Percentiles rank a stretch among this genome's conserved stretches.
phyloP scores from a whole-genome alignment of 495 filamentous ascomycete species.

The Penicillium ochrochloron region DNA sequence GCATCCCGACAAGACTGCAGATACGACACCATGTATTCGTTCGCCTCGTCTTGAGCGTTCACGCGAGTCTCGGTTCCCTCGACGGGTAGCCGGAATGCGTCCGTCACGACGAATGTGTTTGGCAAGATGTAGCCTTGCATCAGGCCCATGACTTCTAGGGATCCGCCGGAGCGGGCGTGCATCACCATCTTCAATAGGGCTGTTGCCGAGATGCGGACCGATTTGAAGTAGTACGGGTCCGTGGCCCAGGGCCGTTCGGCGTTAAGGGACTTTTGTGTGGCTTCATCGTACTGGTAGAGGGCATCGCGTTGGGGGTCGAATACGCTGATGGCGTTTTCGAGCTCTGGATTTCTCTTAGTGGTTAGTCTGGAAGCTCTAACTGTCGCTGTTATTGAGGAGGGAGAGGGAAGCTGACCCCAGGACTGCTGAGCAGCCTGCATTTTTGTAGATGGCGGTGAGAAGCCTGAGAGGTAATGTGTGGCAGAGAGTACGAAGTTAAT shows the following conservation, averaged over 20 bases:
- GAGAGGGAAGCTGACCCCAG: slow-evolving; percentile 55
- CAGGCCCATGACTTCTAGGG: slow-evolving; percentile 94
- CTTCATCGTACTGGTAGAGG: slow-evolving; percentile 80
- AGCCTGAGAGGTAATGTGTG: slow-evolving; percentile 2
- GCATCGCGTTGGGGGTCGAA: slow-evolving; percentile 87
- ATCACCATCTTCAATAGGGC: slow-evolving; percentile 99
- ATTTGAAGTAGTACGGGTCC: slow-evolving; percentile 90
- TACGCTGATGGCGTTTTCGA: slow-evolving; percentile 82
- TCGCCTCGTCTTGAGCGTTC: slow-evolving; percentile 91
- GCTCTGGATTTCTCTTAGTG: slow-evolving; percentile 60
- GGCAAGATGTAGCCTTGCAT: slow-evolving; percentile 92
- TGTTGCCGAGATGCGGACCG: slow-evolving; percentile 88
- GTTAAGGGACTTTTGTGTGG: slow-evolving; percentile 61
- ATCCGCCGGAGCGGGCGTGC: slow-evolving; percentile 92
- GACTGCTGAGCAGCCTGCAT: slow-evolving; percentile 64
- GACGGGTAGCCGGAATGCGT: slow-evolving; percentile 92
- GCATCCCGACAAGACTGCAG: slow-evolving; percentile 72
- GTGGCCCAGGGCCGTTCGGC: slow-evolving; percentile 75
- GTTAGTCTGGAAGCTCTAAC: slow-evolving; percentile 5
- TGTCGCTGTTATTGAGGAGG: background rate
- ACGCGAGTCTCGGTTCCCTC: slow-evolving; percentile 98
- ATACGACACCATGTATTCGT: slow-evolving; percentile 95
- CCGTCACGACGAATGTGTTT: slow-evolving; percentile 88
- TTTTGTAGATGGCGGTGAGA: slow-evolving; percentile 12
- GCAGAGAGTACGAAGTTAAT: background rate